Evolutionary conservation across 805 yeast genomes (phyloP), one percentile per base, ranked within the genome.

Genomic region (Suhomyces sp.): DNA sequence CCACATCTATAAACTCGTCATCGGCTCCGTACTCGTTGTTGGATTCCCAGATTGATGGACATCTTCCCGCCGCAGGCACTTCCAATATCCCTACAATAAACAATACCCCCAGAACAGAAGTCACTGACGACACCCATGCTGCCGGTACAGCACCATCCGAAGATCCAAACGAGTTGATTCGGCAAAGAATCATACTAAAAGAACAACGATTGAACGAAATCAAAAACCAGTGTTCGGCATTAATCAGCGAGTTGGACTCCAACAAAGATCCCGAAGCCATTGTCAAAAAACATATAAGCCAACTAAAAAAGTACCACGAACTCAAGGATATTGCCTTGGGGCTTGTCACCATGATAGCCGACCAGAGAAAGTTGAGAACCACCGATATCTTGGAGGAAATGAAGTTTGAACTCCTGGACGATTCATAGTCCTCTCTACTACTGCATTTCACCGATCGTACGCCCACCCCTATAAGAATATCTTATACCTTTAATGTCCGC

Each of bases 241-340:
- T 70, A 31, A 70, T 70, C 26, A 62, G 67, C 50, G 74, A 70
- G 57, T 59, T 70, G 46, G 73, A 69, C 36, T 33, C 51, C 23
- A 47, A 53, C 33, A 47, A 67, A 24, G 72, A 75, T 51, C 80
- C 85, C 1, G 78, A 75, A 41, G 66, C 61, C 1, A 70, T 84
- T 1, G 78, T 80, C n/a, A 71, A 74, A 42, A 60, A 64, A 26
- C 90, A 87, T 57, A 82, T 86, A 23, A 61, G 65, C 26, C 73
- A 74, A 49, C 66, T 86, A 40, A 82, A 83, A 55, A 68, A 72
- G 50, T 87, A 86, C 65, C 84, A 86, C 60, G 89, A 85, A 54
- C 66, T 87, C 23, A 79, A 81, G 59, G 91, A 86, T 61, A 73
- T 77, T 1, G 88, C 89, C 0, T 60, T 84, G 50, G 76, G 79